Evolutionary conservation across 441 rosid species (phyloP), one percentile per base, ranked within the genome.

Genomic region (Populus hybrid): DNA sequence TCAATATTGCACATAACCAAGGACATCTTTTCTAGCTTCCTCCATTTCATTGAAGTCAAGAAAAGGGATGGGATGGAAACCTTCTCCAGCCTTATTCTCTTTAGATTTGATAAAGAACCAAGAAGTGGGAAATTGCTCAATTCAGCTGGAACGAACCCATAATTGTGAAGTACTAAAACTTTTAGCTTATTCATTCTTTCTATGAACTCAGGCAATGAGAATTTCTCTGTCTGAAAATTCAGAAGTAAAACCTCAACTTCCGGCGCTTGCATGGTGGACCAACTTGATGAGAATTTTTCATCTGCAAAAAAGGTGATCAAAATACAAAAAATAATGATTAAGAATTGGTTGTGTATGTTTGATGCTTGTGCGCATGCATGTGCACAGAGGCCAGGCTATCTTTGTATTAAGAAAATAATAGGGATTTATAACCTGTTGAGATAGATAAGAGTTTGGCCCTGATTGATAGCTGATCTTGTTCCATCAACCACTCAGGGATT

Each of bases 71-170:
- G 86, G 34, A 92, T 6, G 0, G 86, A 77, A 67, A 84, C 80
- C 59, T 86, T 85, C 59, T 92, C 95, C n/a, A 93, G 61, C 79
- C 93, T 86, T 66, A 93, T 82, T 76, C 95, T 90, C 84, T 77
- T 90, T 42, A 94, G 84, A 82, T 77, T 85, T 16, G 84, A 78
- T 57, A 87, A 73, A 40, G 86, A 85, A 53, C 72, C 80, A 3
- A 90, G 80, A 73, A 81, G 59, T 10, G 30, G 66, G 40, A 87
- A 83, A 67, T 92, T 88, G 40, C 74, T 78, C 38, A 93, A 5
- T 70, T 79, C 86, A 18, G 84, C 75, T 0, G 86, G 81, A 67
- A 32, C 70, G 80, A 77, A 72, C 68, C 90, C 85, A 0, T 79
- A 67, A 69, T 88, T 87, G 57, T 79, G 75, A 71, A 93, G 81